phyloP scores from a whole-genome alignment of 2,329 filamentous ascomycete genomes.

The Pyrenochaeta sp. region DNA sequence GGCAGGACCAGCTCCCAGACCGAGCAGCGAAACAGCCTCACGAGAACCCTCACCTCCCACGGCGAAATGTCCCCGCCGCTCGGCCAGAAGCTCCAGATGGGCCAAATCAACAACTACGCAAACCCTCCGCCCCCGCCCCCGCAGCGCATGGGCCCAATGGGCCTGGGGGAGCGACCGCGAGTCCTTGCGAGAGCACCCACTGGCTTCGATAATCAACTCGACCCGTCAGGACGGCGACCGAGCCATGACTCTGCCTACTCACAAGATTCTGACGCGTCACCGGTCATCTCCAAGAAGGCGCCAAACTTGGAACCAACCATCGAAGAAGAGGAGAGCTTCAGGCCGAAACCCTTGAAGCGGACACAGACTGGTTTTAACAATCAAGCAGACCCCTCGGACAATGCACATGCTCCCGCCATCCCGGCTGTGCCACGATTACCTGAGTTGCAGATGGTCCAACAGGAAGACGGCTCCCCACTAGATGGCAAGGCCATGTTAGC shows the following conservation, averaged over 20 bases:
- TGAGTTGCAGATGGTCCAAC: slow-evolving; percentile 25
- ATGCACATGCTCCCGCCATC: slow-evolving; percentile 57
- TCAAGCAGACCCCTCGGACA: slow-evolving; percentile 25
- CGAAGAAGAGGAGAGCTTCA: slow-evolving; percentile 58
- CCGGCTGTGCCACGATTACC: slow-evolving; percentile 40
- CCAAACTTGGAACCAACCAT: slow-evolving; percentile 39
- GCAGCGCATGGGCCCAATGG: slow-evolving; percentile 45
- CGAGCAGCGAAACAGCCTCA: slow-evolving; percentile 41
- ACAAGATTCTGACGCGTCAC: slow-evolving; percentile 42
- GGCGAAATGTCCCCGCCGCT: slow-evolving; percentile 49
- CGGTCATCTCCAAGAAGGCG: slow-evolving; percentile 30
- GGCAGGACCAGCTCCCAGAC: slow-evolving; percentile 38
- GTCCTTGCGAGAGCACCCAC: slow-evolving; percentile 43
- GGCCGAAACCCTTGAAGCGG: slow-evolving; percentile 63
- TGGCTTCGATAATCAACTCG: slow-evolving; percentile 40
- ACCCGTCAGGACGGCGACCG: slow-evolving; percentile 22
- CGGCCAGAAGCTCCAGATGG: slow-evolving; percentile 47
- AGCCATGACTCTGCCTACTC: slow-evolving; percentile 47
- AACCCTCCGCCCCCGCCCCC: slow-evolving; percentile 37
- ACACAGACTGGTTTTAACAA: slow-evolving; percentile 64
- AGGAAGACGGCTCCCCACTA: slow-evolving; percentile 37
- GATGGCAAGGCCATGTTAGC: slow-evolving; percentile 33
- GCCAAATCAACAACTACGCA: slow-evolving; percentile 45
- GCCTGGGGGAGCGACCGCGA: slow-evolving; percentile 44
- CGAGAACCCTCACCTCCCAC: slow-evolving; percentile 43